A percentile compares a stretch with the other conserved stretches of the same genome.
Evolutionary conservation across 2,329 filamentous ascomycete genomes (phyloP).

Genomic region (Apiospora arundinis): DNA sequence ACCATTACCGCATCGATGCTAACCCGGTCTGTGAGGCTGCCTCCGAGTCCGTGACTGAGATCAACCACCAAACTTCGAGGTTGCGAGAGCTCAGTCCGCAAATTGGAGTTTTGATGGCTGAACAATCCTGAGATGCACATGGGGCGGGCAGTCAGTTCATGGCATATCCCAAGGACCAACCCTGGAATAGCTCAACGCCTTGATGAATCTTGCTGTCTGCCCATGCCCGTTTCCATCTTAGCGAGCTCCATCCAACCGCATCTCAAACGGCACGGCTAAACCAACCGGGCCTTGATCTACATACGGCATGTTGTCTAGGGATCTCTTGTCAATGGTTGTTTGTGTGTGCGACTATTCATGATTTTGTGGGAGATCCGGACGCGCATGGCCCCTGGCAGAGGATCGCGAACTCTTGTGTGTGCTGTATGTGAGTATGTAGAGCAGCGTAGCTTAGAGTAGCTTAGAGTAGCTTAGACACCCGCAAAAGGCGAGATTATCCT

Average conservation of each 20-base stretch:
- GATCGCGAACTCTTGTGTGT: neutral
- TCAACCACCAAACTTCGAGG: neutral
- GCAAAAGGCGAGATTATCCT: neutral
- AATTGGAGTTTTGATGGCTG: neutral
- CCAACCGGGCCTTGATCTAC: neutral
- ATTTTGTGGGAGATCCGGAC: neutral
- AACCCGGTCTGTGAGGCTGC: neutral
- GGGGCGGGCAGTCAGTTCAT: neutral
- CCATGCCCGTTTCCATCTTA: neutral
- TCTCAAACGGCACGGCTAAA: neutral
- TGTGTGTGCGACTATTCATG: neutral
- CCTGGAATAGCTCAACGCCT: neutral
- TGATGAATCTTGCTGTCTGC: conserved; percentile 6
- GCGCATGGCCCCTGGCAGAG: neutral
- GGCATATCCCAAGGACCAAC: neutral
- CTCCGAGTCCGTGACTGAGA: neutral
- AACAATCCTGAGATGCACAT: neutral
- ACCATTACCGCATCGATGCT: conserved; percentile 5
- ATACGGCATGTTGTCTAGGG: neutral
- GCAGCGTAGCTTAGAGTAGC: neutral
- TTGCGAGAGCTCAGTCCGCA: neutral
- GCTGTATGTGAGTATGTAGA: neutral
- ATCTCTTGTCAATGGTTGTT: neutral
- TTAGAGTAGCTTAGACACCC: too few species aligned
- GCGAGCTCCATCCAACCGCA: neutral